These are phyloP conservation scores for Malassezia globosa DNA, from an alignment of 1,284 basidiomycete genomes.

Conservation along the genomic window DNA sequence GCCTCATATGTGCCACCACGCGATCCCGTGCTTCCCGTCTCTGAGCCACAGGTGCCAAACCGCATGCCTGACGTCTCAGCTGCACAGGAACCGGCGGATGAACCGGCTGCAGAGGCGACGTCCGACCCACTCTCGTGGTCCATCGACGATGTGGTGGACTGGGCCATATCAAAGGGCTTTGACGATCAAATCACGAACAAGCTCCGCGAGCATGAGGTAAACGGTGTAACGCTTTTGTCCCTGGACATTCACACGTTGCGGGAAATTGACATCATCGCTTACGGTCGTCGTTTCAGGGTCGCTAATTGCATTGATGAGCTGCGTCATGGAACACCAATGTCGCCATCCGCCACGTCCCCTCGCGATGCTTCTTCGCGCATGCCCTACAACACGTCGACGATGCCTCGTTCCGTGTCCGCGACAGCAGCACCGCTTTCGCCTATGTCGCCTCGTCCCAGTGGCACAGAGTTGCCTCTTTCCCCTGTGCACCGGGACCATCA, in stretches of 20 bases:
- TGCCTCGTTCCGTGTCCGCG: not conserved
- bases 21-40: no score
- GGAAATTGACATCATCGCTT: conserved; percentile 87
- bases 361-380: conserved; percentile 13
- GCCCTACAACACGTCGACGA: no score
- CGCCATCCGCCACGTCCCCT: conserved; percentile 6
- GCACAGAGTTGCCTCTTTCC: no score
- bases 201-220: conserved; percentile 82
- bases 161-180: conserved; percentile 74
- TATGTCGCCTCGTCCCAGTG: no score
- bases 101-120: not conserved
- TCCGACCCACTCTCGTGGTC: conserved; percentile 64
- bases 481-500: no score
- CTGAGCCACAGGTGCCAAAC: no score
- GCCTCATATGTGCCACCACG: no score
- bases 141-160: conserved; percentile 78
- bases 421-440: not conserved
- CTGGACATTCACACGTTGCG: conserved; percentile 85
- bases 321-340: conserved; percentile 40
- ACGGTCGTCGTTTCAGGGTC: conserved; percentile 86
- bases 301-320: conserved; percentile 89
- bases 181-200: conserved; percentile 67
- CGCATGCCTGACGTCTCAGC: no score
- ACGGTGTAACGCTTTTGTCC: conserved; percentile 87
- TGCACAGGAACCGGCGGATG: no score